Evolutionary conservation across 164 flowering plant genomes (phyloP), one percentile per base, ranked within the genome.

Genomic region (Pachysandra terminalis): DNA sequence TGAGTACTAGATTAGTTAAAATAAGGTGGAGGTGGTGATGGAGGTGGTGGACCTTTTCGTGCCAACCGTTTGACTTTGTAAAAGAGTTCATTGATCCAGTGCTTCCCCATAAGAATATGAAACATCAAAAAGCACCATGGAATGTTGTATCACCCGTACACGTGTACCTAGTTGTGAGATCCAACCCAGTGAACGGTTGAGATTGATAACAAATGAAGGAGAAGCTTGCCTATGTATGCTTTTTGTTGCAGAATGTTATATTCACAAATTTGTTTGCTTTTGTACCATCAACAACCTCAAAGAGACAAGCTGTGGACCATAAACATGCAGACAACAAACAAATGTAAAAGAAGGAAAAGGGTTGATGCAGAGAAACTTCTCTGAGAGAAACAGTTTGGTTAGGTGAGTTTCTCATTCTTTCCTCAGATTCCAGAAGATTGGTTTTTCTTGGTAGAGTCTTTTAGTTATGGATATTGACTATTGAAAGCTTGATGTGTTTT

Each of bases 391-490:
- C 27, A 56, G n/a, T 13, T 40, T 19, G 8, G 26, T 21, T 40
- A 19, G 10, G 26, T 37, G 26, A 22, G n/a, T 37, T 41, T 41
- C 19, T 22, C 52, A 40, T 13, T 23, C 27, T 62, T 40, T 40
- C 22, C 65, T 62, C 65, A 23, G 53, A 62, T 41, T 62, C 52
- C 25, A 3, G 65, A 45, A 41, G 65, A 62, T 10, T 5, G 27
- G 23, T n/a, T 32, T 61, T n/a, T 73, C 54, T 48, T 72, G 52
- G 23, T 12, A 1, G 17, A 0, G 35, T 63, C 19, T 40, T 41
- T 12, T 0, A 15, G 10, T 2, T 61, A 19, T 12, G 24, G 52
- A 61, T 37, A 9, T 24, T 10, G 25, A n/a, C 25, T 13, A 32
- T n/a, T 24, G 58, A 24, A 55, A 55, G 7, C 23, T 37, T 61